Percentiles rank a stretch among this genome's conserved stretches.
Evolutionary conservation across 2,329 filamentous ascomycete genomes (phyloP).

Genomic region (Lanzia echinophila): DNA sequence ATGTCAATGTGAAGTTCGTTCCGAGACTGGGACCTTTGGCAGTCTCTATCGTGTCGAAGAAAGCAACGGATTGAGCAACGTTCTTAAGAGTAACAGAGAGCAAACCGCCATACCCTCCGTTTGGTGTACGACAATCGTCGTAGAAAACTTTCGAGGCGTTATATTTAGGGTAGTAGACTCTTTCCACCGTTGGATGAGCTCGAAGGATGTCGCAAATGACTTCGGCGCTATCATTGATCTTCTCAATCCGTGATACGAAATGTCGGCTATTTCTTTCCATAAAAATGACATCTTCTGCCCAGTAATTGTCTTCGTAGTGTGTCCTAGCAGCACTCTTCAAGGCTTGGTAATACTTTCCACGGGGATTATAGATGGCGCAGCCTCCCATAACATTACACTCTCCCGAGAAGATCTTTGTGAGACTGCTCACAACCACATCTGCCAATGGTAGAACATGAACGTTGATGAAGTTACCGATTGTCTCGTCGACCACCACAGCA

Average conservation of each 20-base stretch:
- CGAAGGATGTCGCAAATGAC: conserved; percentile 68
- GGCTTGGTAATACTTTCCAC: conserved; percentile 59
- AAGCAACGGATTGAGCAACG: conserved; percentile 64
- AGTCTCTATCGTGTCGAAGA: conserved; percentile 81
- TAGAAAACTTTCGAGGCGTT: conserved; percentile 65
- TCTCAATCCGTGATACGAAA: conserved; percentile 73
- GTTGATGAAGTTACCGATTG: conserved; percentile 93
- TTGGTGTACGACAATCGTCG: conserved; percentile 66
- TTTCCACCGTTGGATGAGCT: conserved; percentile 57
- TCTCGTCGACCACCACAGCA: conserved; percentile 88
- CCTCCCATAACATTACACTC: conserved; percentile 99
- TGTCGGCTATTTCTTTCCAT: conserved; percentile 95
- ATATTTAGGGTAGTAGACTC: conserved; percentile 81
- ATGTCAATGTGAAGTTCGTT: conserved; percentile 92
- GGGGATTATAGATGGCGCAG: conserved; percentile 57
- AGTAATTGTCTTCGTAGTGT: conserved; percentile 83
- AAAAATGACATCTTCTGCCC: conserved; percentile 90
- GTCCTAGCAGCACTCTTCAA: conserved; percentile 60
- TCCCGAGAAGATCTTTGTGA: conserved; percentile 96
- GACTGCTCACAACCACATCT: conserved; percentile 86
- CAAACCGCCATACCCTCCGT: conserved; percentile 83
- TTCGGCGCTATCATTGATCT: conserved; percentile 82
- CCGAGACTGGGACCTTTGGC: conserved; percentile 92
- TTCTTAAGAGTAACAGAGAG: conserved; percentile 76
- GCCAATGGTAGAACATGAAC: conserved; percentile 85